Evolutionary conservation across 169 alveolate species (phyloP).

Genomic region (Theileria orientalis): DNA sequence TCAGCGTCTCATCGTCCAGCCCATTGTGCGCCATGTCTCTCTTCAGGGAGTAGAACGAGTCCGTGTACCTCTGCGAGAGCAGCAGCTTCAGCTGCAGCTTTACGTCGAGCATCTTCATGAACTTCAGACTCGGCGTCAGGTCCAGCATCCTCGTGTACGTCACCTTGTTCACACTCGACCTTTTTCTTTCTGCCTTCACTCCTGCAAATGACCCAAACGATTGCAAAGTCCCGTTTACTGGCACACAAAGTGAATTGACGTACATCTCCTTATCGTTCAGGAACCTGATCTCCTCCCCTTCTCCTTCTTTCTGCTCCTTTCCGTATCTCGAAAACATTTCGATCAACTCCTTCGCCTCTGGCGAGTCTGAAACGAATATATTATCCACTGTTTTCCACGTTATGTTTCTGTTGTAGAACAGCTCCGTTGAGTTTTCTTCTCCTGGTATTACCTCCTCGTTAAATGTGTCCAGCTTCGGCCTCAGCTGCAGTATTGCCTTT

Average conservation of each 20-base stretch:
- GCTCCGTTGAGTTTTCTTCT: constrained; percentile 34
- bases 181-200: too few species aligned
- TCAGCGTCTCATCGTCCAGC: constrained; percentile 20
- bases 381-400: constrained; percentile 40
- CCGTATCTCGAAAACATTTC: constrained; percentile 42
- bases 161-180: not conserved
- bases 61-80: constrained; percentile 44
- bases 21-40: constrained; percentile 18
- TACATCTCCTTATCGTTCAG: constrained; percentile 11
- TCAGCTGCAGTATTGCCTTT: constrained; percentile 38
- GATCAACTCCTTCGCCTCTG: constrained; percentile 43
- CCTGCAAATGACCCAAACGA: not conserved
- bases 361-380: constrained; percentile 21
- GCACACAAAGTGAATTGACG: constrained; percentile 15
- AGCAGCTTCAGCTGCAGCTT: constrained; percentile 53
- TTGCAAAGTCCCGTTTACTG: not conserved
- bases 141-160: constrained; percentile 26
- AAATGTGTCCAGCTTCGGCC: constrained; percentile 52
- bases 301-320: not conserved
- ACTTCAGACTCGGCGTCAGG: constrained; percentile 37
- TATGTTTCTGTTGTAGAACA: constrained; percentile 43
- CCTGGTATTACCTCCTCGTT: constrained; percentile 12
- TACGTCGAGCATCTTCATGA: constrained; percentile 52
- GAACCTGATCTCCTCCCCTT: not conserved
- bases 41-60: constrained; percentile 59